Evolutionary conservation across 768 basidiomycete genomes (phyloP).

Genomic region (Rhizopogon salebrosus): DNA sequence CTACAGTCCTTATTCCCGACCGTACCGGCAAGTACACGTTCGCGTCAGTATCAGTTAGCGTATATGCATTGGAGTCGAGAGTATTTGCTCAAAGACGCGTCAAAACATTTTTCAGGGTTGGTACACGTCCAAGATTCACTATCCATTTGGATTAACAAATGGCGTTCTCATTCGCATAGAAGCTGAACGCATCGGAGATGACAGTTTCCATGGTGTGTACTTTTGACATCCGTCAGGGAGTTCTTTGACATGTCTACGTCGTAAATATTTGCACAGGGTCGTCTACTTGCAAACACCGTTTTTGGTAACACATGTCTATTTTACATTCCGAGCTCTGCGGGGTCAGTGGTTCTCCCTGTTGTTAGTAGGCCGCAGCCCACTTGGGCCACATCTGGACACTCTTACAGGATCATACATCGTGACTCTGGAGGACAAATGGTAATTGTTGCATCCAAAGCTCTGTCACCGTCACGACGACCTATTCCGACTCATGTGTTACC

Average conservation of each 20-base stretch:
- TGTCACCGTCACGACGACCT: slow-evolving; percentile 35
- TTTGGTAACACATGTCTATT: slow-evolving; percentile 57
- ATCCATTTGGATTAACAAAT: slow-evolving; percentile 54
- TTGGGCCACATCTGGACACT: slow-evolving; percentile 76
- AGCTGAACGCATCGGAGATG: slow-evolving; percentile 50
- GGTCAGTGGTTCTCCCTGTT: slow-evolving; percentile 63
- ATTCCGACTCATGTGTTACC: slow-evolving; percentile 16
- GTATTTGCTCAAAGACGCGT: slow-evolving; percentile 53
- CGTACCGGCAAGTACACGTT: too few relatives aligned
- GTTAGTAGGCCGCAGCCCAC: slow-evolving; percentile 73
- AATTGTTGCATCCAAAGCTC: slow-evolving; percentile 58
- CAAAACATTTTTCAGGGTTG: slow-evolving; percentile 38
- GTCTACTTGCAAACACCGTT: slow-evolving; percentile 62
- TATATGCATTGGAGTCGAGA: slow-evolving; percentile 68
- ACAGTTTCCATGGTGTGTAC: slow-evolving; percentile 53
- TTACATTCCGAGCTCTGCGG: slow-evolving; percentile 42
- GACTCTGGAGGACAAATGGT: slow-evolving; percentile 77
- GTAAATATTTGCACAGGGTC: slow-evolving; percentile 67
- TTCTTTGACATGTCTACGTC: slow-evolving; percentile 7
- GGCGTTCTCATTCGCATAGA: slow-evolving; percentile 70
- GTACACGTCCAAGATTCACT: slow-evolving; percentile 65
- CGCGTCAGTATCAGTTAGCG: too few relatives aligned
- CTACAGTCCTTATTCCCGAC: too few relatives aligned
- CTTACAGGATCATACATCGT: slow-evolving; percentile 78
- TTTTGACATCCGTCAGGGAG: slow-evolving; percentile 5